phyloP scores from a whole-genome alignment of 2,329 filamentous ascomycete genomes.

The Sclerotiophoma versabilis region DNA sequence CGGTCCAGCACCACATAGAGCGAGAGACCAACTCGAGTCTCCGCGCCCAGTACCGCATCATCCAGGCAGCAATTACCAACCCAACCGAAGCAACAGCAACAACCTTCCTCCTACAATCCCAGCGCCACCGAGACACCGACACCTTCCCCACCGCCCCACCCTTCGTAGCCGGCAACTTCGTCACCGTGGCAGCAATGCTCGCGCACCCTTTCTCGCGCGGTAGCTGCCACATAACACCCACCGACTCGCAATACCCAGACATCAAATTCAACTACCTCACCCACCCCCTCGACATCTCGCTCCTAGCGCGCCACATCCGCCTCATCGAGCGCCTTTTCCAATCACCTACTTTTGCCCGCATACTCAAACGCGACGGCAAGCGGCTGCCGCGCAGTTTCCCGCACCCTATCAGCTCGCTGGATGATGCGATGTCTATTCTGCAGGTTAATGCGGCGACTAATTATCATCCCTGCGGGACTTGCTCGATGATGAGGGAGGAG shows the following conservation, averaged over 20 bases:
- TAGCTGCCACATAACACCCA: slow-evolving; percentile 48
- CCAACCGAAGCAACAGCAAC: slow-evolving; percentile 29
- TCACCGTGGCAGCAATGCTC: slow-evolving; percentile 21
- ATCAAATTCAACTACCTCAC: slow-evolving; percentile 54
- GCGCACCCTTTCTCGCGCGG: slow-evolving; percentile 53
- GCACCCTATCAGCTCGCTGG: slow-evolving; percentile 12
- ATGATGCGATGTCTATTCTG: slow-evolving; percentile 25
- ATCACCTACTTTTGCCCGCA: slow-evolving; percentile 10
- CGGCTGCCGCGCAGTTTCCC: slow-evolving; percentile 26
- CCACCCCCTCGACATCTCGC: slow-evolving; percentile 54
- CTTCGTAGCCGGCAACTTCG: slow-evolving; percentile 24
- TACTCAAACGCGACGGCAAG: slow-evolving; percentile 17
- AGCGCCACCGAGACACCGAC: slow-evolving; percentile 17
- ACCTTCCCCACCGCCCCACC: slow-evolving; percentile 18
- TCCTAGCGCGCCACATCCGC: slow-evolving; percentile 48
- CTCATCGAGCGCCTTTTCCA: slow-evolving; percentile 43
- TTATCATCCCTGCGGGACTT: slow-evolving; percentile 44
- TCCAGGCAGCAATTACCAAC: slow-evolving; percentile 21
- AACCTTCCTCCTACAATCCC: slow-evolving; percentile 22
- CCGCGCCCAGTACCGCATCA: slow-evolving; percentile 20
- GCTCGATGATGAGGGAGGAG: slow-evolving; percentile 41
- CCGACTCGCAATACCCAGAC: slow-evolving; percentile 38
- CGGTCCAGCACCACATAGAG: slow-evolving; percentile 7
- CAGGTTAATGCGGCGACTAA: slow-evolving; percentile 24
- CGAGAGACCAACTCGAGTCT: slow-evolving; percentile 8